A percentile compares a stretch with the other conserved stretches of the same genome.
Conservation (phyloP, 768 basidiomycete genomes). For the Phaeotremella skinneri region DNA sequence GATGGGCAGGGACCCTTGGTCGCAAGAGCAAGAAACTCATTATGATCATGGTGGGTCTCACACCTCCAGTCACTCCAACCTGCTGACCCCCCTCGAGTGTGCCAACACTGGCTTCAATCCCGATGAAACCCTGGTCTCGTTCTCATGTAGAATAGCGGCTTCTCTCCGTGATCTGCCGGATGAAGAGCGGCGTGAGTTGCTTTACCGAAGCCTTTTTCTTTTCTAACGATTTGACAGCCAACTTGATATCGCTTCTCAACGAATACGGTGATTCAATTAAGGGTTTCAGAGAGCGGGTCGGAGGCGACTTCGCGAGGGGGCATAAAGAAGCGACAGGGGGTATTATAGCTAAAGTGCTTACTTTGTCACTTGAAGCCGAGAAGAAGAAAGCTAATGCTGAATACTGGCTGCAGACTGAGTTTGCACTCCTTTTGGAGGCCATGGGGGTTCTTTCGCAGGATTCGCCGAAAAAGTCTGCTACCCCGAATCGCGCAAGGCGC, state of each 20-base stretch:
- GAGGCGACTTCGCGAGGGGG: slow-evolving; percentile 56
- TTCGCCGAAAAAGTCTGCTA: slow-evolving; percentile 8
- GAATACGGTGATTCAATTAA: slow-evolving; percentile 51
- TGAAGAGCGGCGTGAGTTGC: slow-evolving; percentile 42
- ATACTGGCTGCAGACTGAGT: slow-evolving; percentile 33
- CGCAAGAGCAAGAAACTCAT: slow-evolving; percentile 47
- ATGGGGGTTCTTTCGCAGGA: slow-evolving; percentile 35
- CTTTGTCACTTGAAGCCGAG: neutral
- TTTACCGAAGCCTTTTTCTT: neutral
- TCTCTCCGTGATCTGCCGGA: slow-evolving; percentile 48
- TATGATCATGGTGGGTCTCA: slow-evolving; percentile 43
- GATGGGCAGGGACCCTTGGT: slow-evolving; percentile 56
- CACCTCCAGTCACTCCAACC: neutral
- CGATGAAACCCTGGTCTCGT: slow-evolving; percentile 52
- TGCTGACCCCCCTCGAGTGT: slow-evolving; percentile 37
- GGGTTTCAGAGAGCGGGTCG: slow-evolving; percentile 54
- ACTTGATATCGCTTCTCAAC: slow-evolving; percentile 54
- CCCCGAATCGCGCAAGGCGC: slow-evolving; percentile 18
- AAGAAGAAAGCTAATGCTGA: neutral
- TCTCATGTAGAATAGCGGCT: slow-evolving; percentile 55
- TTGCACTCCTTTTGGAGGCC: slow-evolving; percentile 28
- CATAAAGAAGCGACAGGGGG: slow-evolving; percentile 59
- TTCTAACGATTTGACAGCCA: slow-evolving; percentile 29
- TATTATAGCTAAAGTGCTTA: slow-evolving; percentile 54
- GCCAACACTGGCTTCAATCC: slow-evolving; percentile 54